Conservation (phyloP, 306 rosid genomes). For the Elaeagnus macrophylla region DNA sequence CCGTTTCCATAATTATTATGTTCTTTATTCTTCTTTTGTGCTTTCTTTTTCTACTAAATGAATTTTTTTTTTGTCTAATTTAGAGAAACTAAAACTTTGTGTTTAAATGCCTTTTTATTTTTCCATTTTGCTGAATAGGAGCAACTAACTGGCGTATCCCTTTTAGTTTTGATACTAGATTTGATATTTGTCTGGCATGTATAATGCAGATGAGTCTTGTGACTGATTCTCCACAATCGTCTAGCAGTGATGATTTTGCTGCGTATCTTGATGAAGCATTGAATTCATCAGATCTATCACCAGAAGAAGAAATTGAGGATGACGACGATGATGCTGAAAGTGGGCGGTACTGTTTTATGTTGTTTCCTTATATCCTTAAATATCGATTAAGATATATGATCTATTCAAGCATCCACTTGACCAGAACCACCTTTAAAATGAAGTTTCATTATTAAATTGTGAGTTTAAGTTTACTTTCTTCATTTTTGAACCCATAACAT, state of each 20-base stretch:
- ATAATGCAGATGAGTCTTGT: slow-evolving; percentile 11
- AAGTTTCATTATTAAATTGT: too few relatives aligned
- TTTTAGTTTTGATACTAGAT: slow-evolving; percentile 6
- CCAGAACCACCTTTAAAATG: neutral
- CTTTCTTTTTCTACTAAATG: too few relatives aligned
- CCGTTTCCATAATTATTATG: too few relatives aligned
- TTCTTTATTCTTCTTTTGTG: too few relatives aligned
- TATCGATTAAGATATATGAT: neutral
- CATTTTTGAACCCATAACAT: too few relatives aligned
- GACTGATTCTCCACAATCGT: slow-evolving; percentile 11
- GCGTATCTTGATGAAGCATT: slow-evolving; percentile 7
- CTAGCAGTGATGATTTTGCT: slow-evolving; percentile 13
- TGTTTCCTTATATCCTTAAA: neutral
- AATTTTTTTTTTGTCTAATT: too few relatives aligned
- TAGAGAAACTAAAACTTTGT: too few relatives aligned
- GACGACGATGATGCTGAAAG: slow-evolving; percentile 5
- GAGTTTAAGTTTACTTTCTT: too few relatives aligned
- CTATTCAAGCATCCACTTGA: neutral
- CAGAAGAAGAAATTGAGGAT: neutral
- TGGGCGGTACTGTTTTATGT: neutral
- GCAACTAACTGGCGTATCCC: neutral
- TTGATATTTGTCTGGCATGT: neutral
- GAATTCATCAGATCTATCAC: slow-evolving; percentile 6
- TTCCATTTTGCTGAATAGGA: too few relatives aligned
- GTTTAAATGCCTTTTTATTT: too few relatives aligned